Percentiles rank a stretch among this genome's conserved stretches.
Evolutionary conservation across 768 basidiomycete species (phyloP).

Genomic region (Russula sp.): DNA sequence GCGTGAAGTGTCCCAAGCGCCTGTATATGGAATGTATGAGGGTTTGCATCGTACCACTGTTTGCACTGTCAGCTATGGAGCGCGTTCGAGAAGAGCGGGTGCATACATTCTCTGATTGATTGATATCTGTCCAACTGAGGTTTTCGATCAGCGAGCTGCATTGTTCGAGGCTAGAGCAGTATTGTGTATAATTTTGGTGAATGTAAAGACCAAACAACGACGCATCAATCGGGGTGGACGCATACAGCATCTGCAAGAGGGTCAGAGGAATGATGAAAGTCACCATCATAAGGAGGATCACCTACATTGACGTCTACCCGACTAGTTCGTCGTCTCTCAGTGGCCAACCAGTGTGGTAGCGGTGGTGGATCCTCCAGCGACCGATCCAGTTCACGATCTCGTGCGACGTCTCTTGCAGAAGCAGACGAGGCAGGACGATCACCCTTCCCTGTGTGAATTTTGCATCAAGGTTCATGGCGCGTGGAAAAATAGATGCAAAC

Average conservation of each 20-base stretch:
- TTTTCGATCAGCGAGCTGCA: constrained; percentile 62
- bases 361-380: constrained; percentile 45
- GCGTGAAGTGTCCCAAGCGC: constrained; percentile 80
- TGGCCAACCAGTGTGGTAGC: constrained; percentile 51
- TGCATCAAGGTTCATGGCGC: constrained; percentile 1
- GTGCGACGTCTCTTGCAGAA: constrained; percentile 54
- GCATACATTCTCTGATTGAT: constrained; percentile 47
- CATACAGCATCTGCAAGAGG: constrained; percentile 51
- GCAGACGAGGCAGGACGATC: constrained; percentile 54
- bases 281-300: constrained; percentile 2
- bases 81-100: not conserved
- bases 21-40: constrained; percentile 81
- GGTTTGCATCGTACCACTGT: constrained; percentile 62
- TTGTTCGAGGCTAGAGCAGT: constrained; percentile 71
- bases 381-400: constrained; percentile 50
- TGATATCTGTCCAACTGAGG: constrained; percentile 70
- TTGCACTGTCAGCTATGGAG: not conserved
- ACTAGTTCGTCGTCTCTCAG: constrained; percentile 59
- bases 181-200: constrained; percentile 90
- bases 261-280: not conserved
- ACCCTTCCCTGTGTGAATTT: constrained; percentile 51
- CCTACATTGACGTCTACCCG: constrained; percentile 71
- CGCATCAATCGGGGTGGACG: constrained; percentile 86
- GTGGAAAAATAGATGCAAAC: constrained; percentile 22
- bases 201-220: constrained; percentile 84